phyloP scores from a whole-genome alignment of 78 protist genomes.

The Isochrysis galbana region DNA sequence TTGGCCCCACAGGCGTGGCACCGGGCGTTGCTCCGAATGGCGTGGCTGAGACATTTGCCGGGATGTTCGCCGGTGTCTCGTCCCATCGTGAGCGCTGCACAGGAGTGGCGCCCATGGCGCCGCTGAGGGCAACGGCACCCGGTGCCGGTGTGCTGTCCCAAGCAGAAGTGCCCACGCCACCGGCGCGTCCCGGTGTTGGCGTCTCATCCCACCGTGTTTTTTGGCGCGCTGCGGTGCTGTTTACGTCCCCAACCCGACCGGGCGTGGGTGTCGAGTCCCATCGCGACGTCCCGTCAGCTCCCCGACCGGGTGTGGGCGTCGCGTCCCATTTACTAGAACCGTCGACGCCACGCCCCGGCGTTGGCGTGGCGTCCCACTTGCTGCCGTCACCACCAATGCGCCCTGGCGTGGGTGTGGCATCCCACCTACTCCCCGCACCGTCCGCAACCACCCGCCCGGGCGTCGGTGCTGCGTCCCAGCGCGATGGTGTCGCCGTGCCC shows the following conservation, averaged over 20 bases:
- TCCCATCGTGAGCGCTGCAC: slow-evolving; percentile 63
- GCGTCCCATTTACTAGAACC: slow-evolving; percentile 32
- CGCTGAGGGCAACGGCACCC: background rate
- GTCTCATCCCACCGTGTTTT: slow-evolving; percentile 28
- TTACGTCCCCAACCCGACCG: background rate
- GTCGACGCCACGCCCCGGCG: background rate
- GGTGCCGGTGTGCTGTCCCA: slow-evolving; percentile 37
- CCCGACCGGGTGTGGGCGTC: slow-evolving; percentile 40
- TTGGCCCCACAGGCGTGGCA: slow-evolving; percentile 69
- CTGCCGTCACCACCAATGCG: background rate
- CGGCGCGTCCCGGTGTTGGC: slow-evolving; percentile 6
- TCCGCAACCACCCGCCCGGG: background rate
- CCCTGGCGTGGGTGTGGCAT: background rate
- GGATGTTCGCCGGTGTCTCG: slow-evolving; percentile 55
- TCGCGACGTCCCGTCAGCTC: background rate
- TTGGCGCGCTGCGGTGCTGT: background rate
- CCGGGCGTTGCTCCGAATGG: background rate
- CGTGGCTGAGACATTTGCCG: background rate
- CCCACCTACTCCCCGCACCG: background rate
- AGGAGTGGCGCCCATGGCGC: background rate
- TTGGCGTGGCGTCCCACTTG: slow-evolving; percentile 19
- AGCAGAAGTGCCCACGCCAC: background rate
- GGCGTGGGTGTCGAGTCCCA: slow-evolving; percentile 24
- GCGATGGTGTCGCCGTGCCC: background rate
- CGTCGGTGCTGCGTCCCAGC: slow-evolving; percentile 6